Evolutionary conservation across 768 basidiomycete species (phyloP).

Genomic region (Agrocybe praecox): DNA sequence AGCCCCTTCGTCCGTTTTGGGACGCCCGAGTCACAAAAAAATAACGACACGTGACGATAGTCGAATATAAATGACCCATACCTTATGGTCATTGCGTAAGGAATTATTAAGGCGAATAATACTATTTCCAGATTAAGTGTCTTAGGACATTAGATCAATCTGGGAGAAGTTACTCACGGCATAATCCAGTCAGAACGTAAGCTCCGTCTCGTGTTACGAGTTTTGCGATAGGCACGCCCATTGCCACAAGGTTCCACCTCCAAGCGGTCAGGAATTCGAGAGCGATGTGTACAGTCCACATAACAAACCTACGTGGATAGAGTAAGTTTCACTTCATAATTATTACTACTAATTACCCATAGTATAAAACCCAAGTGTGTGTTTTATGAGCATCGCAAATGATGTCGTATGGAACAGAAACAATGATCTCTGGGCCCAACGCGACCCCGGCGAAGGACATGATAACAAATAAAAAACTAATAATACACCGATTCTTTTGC

Average conservation of each 20-base stretch:
- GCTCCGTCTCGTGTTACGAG: conserved; percentile 12
- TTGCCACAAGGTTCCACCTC: neutral
- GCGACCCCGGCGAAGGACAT: conserved; percentile 1
- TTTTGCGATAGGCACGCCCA: conserved; percentile 9
- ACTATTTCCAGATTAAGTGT: conserved; percentile 1
- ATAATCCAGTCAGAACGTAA: conserved; percentile 5
- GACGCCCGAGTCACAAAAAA: too few relatives aligned
- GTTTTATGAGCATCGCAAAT: conserved; percentile 8
- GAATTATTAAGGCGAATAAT: conserved; percentile 5
- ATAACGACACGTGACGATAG: too few relatives aligned
- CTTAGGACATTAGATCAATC: neutral
- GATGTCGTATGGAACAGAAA: conserved; percentile 3
- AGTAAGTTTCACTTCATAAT: neutral
- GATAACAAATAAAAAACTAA: conserved; percentile 1
- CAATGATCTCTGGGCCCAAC: neutral
- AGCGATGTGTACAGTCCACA: conserved; percentile 11
- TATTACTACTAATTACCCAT: neutral
- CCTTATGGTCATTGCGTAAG: conserved; percentile 1
- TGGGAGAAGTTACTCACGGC: neutral
- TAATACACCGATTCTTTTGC: neutral
- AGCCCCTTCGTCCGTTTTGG: too few relatives aligned
- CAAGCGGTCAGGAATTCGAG: conserved; percentile 1
- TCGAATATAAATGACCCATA: too few relatives aligned
- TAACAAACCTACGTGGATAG: conserved; percentile 4
- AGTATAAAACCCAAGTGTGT: conserved; percentile 6